Base-by-base conservation (phyloP, 1,139 yeast genomes). In the Pneumocystis canis region DNA sequence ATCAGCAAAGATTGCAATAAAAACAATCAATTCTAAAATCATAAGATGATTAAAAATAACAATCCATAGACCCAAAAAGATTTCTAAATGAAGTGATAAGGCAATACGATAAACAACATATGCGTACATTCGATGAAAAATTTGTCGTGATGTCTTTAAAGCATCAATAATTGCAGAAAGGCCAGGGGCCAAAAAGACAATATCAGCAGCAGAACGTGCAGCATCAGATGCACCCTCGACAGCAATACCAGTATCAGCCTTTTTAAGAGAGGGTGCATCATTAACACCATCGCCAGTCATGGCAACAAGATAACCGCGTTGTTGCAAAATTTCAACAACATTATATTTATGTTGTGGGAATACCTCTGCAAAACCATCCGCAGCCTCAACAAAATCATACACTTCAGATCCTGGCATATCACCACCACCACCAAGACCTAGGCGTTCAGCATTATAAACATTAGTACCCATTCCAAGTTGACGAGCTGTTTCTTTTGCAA, bases 231-330 rank as follows among this genome's bases (percentile, higher is more conserved):
- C 87, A 79, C 88, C 88, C 77, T 84, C 88, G 73, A 84, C 88
- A 70, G 88, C 88, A 77, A 84, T 84, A 80, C 88, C 88, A 71
- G 87, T 83, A 76, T 84, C 88, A 71, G 88, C 87, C 80, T 84
- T 84, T 82, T 84, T 84, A 76, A 84, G 80, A 63, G 88, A 84
- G 71, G 88, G 88, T 69, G 88, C 88, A 75, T 84, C 88, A 77
- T 84, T 84, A 71, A 84, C 88, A 80, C 88, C 88, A 73, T 84
- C 88, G 80, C 88, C 88, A 77, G 88, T 84, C 88, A 84, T 84
- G 75, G 88, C 88, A 73, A 84, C 87, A 75, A 84, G 80, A 80
- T 83, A 83, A 73, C 88, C 88, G 77, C 88, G 82, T 71, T 82
- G 80, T 78, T 84, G 88, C 73, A 84, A 81, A 72, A 84, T 84